These are phyloP conservation scores for Erysiphe pulchra DNA, from an alignment of 2,329 filamentous ascomycete species.

Conservation along the genomic window DNA sequence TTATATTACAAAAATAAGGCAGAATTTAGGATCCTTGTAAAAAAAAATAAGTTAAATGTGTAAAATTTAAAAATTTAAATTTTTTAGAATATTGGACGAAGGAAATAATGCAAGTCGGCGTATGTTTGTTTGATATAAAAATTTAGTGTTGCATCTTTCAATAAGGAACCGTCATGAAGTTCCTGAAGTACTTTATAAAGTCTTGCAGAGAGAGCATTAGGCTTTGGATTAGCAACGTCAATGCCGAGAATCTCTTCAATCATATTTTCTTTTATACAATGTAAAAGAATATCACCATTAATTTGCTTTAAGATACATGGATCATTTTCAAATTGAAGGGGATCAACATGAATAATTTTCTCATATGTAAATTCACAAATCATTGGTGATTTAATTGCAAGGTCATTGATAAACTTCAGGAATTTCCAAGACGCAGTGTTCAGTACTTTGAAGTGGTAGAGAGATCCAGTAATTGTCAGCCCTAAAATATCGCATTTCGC, in stretches of 20 bases:
- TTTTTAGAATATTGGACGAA: conserved; percentile 18
- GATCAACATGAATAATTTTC: conserved; percentile 2
- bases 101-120: conserved; percentile 25
- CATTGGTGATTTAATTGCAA: conserved; percentile 24
- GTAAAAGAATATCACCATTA: conserved; percentile 36
- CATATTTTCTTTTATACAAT: conserved; percentile 22
- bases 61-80: too few species aligned
- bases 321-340: conserved; percentile 16
- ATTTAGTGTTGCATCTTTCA: conserved; percentile 7
- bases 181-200: conserved; percentile 24
- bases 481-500: conserved; percentile 28
- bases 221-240: neutral
- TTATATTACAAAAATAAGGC: too few species aligned
- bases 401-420: conserved; percentile 46
- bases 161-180: conserved; percentile 20
- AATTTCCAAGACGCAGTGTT: conserved; percentile 35
- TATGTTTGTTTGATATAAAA: conserved; percentile 25
- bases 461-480: conserved; percentile 39
- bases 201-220: conserved; percentile 4
- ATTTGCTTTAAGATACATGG: conserved; percentile 31
- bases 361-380: conserved; percentile 24
- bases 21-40: too few species aligned
- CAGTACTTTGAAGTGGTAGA: conserved; percentile 45
- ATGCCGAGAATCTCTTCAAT: conserved; percentile 19
- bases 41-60: too few species aligned